Evolutionary conservation across 371 early-diverging fungal genomes (phyloP), one percentile per base, ranked within the genome.

Genomic region (Actinomucor elegans): DNA sequence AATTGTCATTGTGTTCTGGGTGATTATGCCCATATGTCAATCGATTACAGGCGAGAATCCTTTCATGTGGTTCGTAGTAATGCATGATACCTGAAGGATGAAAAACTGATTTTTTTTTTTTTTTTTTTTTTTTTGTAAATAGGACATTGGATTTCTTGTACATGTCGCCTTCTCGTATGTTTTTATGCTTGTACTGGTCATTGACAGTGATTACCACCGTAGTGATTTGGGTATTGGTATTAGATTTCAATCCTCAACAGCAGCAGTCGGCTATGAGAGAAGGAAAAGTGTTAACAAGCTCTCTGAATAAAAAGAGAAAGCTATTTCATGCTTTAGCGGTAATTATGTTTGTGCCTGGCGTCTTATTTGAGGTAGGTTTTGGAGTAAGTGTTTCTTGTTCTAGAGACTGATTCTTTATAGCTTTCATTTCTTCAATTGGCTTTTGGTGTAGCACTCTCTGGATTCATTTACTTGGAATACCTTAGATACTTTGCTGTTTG

Each of bases 281-380:
- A 38, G 59, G 51, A 24, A 75, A 69, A 43, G 34, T 29, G n/a
- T 34, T 84, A 43, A 84, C 82, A 38, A 67, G 67, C 28, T 57
- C 84, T 3, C 56, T 87, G 27, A 87, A 87, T 62, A 75, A 79
- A 50, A 80, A 85, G 24, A 83, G 97, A 61, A 97, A 97, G 66
- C 78, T 89, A 46, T 96, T 89, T 63, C 97, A 97, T 71, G 78
- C 81, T 2, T 64, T 94, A 28, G 92, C 93, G 0, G 85, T 92
- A 5, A 50, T 85, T 38, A 85, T 95, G 89, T 94, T 97, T 71
- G 75, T 87, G 11, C 96, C 96, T 0, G 94, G 89, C 3, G 85
- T 84, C 18, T 44, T 91, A 5, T 51, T 79, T 8, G 91, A 91
- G 64, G 93, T 90, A 80, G 64, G 21, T 36, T 36, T 36, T 36